Percentiles rank a stretch among this genome's conserved stretches.
Evolutionary conservation across 2,329 filamentous ascomycete genomes (phyloP).

Genomic region (Fusarium miscanthi): DNA sequence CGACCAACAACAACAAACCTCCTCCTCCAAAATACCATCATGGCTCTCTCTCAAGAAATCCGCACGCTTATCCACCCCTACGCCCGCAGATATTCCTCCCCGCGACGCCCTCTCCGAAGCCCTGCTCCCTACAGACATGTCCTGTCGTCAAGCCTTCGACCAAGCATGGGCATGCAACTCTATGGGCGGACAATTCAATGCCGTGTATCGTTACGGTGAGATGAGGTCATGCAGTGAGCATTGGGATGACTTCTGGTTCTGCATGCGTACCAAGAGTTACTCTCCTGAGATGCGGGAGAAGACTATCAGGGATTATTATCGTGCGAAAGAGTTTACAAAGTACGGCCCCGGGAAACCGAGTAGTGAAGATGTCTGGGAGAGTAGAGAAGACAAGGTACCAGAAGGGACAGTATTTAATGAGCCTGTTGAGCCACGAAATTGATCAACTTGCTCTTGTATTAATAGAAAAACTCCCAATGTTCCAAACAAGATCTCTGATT

Average conservation of each 20-base stretch:
- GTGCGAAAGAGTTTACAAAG: slow-evolving; percentile 71
- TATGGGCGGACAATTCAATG: slow-evolving; percentile 89
- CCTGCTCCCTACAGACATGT: slow-evolving; percentile 84
- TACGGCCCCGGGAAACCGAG: slow-evolving; percentile 72
- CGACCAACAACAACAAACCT: slow-evolving; percentile 33
- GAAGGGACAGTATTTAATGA: slow-evolving; percentile 59
- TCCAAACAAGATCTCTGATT: not conserved
- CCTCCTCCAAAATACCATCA: slow-evolving; percentile 48
- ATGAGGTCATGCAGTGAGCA: slow-evolving; percentile 83
- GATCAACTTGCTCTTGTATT: not conserved
- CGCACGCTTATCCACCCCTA: slow-evolving; percentile 40
- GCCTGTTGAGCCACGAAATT: slow-evolving; percentile 49
- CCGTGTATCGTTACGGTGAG: slow-evolving; percentile 87
- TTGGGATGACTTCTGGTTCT: slow-evolving; percentile 97
- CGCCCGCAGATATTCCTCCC: slow-evolving; percentile 41
- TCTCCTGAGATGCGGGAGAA: slow-evolving; percentile 68
- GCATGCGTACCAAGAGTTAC: slow-evolving; percentile 83
- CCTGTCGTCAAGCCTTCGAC: slow-evolving; percentile 91
- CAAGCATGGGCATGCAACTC: slow-evolving; percentile 94
- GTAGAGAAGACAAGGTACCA: slow-evolving; percentile 71
- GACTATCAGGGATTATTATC: slow-evolving; percentile 74
- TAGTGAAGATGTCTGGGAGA: slow-evolving; percentile 92
- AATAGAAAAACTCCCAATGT: not conserved
- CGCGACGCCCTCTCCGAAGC: slow-evolving; percentile 69
- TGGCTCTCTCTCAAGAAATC: slow-evolving; percentile 52